phyloP scores from a whole-genome alignment of 1,139 yeast genomes.

The Magnusiomyces clavatus region DNA sequence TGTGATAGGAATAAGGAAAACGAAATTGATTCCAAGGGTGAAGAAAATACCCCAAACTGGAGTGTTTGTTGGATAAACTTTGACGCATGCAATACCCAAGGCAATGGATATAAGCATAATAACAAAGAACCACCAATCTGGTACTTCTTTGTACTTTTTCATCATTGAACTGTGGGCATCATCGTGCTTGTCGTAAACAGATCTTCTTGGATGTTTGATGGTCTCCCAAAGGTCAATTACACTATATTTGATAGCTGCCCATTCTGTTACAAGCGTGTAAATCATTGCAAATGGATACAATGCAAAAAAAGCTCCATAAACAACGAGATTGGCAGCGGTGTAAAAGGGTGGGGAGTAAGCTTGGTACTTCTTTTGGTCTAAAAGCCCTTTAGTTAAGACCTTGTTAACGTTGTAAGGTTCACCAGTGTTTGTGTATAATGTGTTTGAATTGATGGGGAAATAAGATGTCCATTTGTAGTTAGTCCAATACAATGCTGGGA shows the following conservation, averaged over 20 bases:
- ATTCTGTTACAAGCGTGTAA: conserved; percentile 20
- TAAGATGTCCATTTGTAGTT: conserved; percentile 47
- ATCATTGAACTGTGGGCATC: conserved; percentile 34
- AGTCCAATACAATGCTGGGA: conserved; percentile 42
- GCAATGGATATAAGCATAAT: conserved; percentile 50
- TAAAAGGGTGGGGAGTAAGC: conserved; percentile 43
- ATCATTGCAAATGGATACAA: conserved; percentile 25
- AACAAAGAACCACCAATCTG: conserved; percentile 51
- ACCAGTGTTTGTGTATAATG: conserved; percentile 44
- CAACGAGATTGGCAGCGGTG: conserved; percentile 36
- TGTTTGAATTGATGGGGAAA: conserved; percentile 48
- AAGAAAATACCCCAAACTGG: conserved; percentile 52
- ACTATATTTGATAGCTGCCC: conserved; percentile 17
- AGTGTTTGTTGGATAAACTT: conserved; percentile 38
- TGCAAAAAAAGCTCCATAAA: conserved; percentile 30
- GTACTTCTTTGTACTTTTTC: conserved; percentile 49
- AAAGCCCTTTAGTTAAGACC: conserved; percentile 37
- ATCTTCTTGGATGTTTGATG: conserved; percentile 30
- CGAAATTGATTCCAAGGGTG: conserved; percentile 46
- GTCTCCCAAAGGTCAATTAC: conserved; percentile 21
- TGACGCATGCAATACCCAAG: conserved; percentile 42
- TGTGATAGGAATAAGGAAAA: conserved; percentile 47
- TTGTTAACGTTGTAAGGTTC: conserved; percentile 36
- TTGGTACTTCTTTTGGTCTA: conserved; percentile 28
- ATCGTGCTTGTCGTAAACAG: conserved; percentile 24